Evolutionary conservation across 257 asterid species (phyloP), one percentile per base, ranked within the genome.

Genomic region (Asclepias syriaca): DNA sequence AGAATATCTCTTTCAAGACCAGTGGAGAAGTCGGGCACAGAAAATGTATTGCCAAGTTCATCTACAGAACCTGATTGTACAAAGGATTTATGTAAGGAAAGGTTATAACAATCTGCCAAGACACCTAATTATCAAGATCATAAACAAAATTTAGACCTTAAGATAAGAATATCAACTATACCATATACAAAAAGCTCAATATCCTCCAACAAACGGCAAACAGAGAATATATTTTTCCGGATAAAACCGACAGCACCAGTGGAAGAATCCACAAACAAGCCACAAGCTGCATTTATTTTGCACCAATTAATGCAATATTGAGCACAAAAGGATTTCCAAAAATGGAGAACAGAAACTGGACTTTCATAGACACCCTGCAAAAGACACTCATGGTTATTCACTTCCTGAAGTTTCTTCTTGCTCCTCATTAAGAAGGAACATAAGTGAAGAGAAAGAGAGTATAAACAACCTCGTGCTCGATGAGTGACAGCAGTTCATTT

Each of bases 171-270:
- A 55, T 49, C 37, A 71, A 69, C 77, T 50, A n/a, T 83, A 94
- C 99, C 97, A 74, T 79, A 75, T 73, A 84, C 75, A 74, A 87
- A 83, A 81, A 85, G 89, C 83, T 94, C 99, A 76, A 86, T 85
- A 65, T 86, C 87, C 87, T 88, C 96, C 86, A 94, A 80, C 77
- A 87, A 81, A 70, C 99, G 97, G 79, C 82, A 88, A 19, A 94
- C 74, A 66, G 99, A 91, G 77, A 94, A 75, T 64, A 87, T 46
- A 76, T 77, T 84, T 76, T 81, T 91, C 83, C 99, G 87, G 83
- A 91, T 83, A 82, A 94, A 80, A 77, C 93, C 92, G 79, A 87
- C 74, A 72, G 92, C 90, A 56, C 96, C 91, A 58, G 95, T 84
- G 48, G 84, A 77, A 37, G 97, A 84, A 86, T 91, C 97, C 72